These are phyloP conservation scores for Cutaneotrichosporon sp. DNA, from an alignment of 1,284 basidiomycete genomes.

Conservation along the genomic window DNA sequence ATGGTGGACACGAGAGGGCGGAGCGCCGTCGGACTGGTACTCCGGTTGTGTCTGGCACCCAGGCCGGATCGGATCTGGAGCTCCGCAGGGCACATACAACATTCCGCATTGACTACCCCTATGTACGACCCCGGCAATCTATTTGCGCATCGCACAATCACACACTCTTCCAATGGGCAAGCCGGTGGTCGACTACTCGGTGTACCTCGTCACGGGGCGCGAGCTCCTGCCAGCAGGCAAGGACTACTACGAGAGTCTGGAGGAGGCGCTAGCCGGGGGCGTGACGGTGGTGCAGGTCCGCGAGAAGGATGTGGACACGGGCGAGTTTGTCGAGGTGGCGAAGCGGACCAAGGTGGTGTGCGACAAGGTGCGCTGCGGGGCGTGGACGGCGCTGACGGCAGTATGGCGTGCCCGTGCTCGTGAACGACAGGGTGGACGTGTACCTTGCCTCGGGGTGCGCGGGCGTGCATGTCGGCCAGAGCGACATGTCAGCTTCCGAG, in stretches of 20 bases:
- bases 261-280: conserved; percentile 75
- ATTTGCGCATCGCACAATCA: neutral
- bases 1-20: neutral
- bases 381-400: conserved; percentile 18
- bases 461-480: conserved; percentile 87
- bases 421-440: conserved; percentile 88
- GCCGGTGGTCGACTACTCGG: conserved; percentile 60
- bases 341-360: conserved; percentile 66
- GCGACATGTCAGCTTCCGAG: conserved; percentile 69
- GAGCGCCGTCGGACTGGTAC: neutral
- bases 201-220: conserved; percentile 82
- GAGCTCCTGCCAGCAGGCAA: conserved; percentile 73
- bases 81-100: neutral
- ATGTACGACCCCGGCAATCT: neutral
- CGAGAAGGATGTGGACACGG: conserved; percentile 74
- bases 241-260: conserved; percentile 68
- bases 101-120: no score
- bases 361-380: conserved; percentile 53
- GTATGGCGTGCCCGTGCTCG: conserved; percentile 77
- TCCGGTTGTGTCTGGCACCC: neutral
- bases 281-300: conserved; percentile 86
- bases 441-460: conserved; percentile 69
- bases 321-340: conserved; percentile 79
- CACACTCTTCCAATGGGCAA: conserved; percentile 24
- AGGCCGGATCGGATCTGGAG: neutral